phyloP scores from a whole-genome alignment of 352 stramenopile species.

The Globisporangium nodosum region DNA sequence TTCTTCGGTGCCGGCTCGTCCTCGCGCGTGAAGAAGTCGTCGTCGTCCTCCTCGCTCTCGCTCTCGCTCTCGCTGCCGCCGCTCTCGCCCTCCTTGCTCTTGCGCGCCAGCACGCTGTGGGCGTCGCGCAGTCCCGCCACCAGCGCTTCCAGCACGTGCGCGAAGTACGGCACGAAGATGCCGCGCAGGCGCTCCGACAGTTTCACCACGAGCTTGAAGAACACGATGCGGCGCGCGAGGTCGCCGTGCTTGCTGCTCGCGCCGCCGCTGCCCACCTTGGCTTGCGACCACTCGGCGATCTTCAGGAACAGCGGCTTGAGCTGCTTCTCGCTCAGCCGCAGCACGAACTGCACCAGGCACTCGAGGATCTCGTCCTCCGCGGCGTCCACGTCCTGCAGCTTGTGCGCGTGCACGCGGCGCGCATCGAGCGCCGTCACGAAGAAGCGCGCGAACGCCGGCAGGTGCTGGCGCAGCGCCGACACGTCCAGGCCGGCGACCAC shows the following conservation, averaged over 20 bases:
- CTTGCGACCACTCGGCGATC: conserved; percentile 69
- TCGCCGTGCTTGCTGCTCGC: conserved; percentile 19
- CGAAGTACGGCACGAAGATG: conserved; percentile 88
- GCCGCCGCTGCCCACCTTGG: conserved; percentile 14
- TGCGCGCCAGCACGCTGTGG: conserved; percentile 39
- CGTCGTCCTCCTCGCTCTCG: conserved; percentile 38
- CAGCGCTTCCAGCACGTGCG: conserved; percentile 64
- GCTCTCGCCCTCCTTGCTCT: conserved; percentile 19
- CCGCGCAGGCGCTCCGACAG: conserved; percentile 74
- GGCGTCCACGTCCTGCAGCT: conserved; percentile 49
- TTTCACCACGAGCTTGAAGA: conserved; percentile 79
- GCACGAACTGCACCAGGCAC: conserved; percentile 71
- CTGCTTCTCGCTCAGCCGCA: conserved; percentile 88
- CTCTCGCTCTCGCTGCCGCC: conserved; percentile 22
- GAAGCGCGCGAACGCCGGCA: conserved; percentile 77
- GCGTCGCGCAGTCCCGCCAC: conserved; percentile 43
- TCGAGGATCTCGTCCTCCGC: conserved; percentile 79
- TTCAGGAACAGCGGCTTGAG: conserved; percentile 88
- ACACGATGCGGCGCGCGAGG: conserved; percentile 58
- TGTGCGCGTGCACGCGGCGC: conserved; percentile 55
- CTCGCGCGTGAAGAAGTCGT: conserved; percentile 51
- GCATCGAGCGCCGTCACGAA: conserved; percentile 75
- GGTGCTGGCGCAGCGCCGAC: conserved; percentile 47
- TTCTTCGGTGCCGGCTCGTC: conserved; percentile 44
- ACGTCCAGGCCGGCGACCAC: conserved; percentile 53